Conservation (phyloP, 495 filamentous ascomycete species). For the Aspergillus ellipticus region DNA sequence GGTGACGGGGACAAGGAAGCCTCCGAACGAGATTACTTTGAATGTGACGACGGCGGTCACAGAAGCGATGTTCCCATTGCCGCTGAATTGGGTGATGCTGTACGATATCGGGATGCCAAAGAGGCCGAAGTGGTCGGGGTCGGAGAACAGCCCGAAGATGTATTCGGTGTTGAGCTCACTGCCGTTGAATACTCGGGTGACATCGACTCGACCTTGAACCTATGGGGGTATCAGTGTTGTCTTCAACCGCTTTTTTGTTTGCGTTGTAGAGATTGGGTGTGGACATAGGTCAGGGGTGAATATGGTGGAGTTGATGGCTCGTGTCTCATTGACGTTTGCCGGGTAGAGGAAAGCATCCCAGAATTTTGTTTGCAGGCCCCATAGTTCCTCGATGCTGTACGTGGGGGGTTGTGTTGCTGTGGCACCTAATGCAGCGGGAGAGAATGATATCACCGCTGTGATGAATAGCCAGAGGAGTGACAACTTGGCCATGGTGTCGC, state of each 20-base stretch:
- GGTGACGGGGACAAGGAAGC: conserved; percentile 28
- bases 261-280: neutral
- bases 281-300: conserved; percentile 34
- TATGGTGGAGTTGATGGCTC: conserved; percentile 37
- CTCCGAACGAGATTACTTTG: conserved; percentile 36
- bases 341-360: conserved; percentile 45
- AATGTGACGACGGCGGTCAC: conserved; percentile 46
- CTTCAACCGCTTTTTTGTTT: too few relatives aligned
- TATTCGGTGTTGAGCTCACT: conserved; percentile 44
- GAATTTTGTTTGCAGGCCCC: conserved; percentile 34
- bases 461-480: too few relatives aligned
- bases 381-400: conserved; percentile 35
- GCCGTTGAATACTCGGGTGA: conserved; percentile 48
- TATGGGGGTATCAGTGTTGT: neutral
- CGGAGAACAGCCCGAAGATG: conserved; percentile 42
- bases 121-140: conserved; percentile 30
- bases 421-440: neutral
- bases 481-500: too few relatives aligned
- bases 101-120: conserved; percentile 38
- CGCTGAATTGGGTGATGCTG: conserved; percentile 44
- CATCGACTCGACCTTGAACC: conserved; percentile 48
- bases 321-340: conserved; percentile 34
- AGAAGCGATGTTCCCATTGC: conserved; percentile 42
- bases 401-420: neutral
- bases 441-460: too few relatives aligned